These are phyloP conservation scores for Coriaria nepalensis DNA, from an alignment of 306 rosid species.

Conservation along the genomic window DNA sequence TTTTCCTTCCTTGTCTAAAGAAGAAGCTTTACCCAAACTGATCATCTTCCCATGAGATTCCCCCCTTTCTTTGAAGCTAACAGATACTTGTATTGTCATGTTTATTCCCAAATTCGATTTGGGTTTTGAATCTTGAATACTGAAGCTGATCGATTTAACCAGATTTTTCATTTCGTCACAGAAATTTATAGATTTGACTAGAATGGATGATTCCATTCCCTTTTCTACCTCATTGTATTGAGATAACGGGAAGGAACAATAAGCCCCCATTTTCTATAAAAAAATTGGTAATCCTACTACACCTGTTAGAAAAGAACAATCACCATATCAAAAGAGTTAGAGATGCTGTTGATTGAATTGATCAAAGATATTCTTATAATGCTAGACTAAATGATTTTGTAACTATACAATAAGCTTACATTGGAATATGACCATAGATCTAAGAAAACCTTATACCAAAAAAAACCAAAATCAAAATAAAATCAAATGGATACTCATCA, in stretches of 20 bases:
- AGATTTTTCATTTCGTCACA: slow-evolving; percentile 9
- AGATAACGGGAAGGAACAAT: slow-evolving; percentile 9
- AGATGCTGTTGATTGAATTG: too few species aligned
- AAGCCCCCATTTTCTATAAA: slow-evolving; percentile 7
- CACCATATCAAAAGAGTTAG: background rate
- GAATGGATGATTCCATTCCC: slow-evolving; percentile 5
- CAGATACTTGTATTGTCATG: slow-evolving; percentile 9
- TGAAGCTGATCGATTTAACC: slow-evolving; percentile 11
- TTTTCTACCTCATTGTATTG: slow-evolving; percentile 8
- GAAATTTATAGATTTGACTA: slow-evolving; percentile 12
- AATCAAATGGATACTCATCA: too few species aligned
- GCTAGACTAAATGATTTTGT: too few species aligned
- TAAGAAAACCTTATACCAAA: too few species aligned
- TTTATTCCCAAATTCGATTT: background rate
- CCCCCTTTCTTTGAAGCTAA: slow-evolving; percentile 12
- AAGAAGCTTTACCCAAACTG: background rate
- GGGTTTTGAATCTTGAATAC: slow-evolving; percentile 6
- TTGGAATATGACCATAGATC: too few species aligned
- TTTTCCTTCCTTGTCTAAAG: slow-evolving; percentile 2
- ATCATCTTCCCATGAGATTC: slow-evolving; percentile 1
- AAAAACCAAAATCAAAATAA: too few species aligned
- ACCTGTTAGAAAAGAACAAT: too few species aligned
- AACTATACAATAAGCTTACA: too few species aligned
- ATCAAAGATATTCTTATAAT: too few species aligned
- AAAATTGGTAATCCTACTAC: background rate